phyloP scores from a whole-genome alignment of 495 filamentous ascomycete genomes.

The Aspergillus bridgeri region DNA sequence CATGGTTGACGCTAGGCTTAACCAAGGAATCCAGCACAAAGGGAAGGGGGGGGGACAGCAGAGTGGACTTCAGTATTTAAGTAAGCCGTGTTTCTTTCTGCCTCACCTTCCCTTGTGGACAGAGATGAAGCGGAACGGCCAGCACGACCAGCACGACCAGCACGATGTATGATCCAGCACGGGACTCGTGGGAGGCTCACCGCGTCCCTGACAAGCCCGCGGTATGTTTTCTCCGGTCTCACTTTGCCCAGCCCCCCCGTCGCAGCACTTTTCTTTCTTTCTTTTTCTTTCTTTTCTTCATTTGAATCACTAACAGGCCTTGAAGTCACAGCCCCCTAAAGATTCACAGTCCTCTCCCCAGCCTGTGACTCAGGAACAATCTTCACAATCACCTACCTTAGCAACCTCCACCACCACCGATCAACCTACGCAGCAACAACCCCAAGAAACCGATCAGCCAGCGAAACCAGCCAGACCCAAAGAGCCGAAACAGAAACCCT shows the following conservation, averaged over 20 bases:
- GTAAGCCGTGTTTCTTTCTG: not conserved
- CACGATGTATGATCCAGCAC: constrained; percentile 43
- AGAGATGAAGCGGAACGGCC: constrained; percentile 1
- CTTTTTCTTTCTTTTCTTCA: not conserved
- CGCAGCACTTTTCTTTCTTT: too few relatives aligned
- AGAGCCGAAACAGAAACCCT: not conserved
- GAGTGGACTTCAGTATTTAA: not conserved
- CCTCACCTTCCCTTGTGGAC: not conserved
- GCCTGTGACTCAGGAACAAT: not conserved
- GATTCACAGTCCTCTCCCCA: not conserved
- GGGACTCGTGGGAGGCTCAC: constrained; percentile 31
- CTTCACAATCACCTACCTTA: too few relatives aligned
- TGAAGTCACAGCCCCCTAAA: not conserved
- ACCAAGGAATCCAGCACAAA: constrained; percentile 4
- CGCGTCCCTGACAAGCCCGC: not conserved
- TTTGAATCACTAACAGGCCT: not conserved
- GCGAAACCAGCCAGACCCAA: too few relatives aligned
- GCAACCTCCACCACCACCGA: not conserved
- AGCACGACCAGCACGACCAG: constrained; percentile 1
- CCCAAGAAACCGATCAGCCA: not conserved
- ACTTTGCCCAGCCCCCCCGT: not conserved
- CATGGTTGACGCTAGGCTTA: constrained; percentile 12
- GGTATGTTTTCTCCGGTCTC: not conserved
- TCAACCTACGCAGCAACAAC: not conserved
- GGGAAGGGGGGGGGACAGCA: not conserved